These are phyloP conservation scores for Suillus placidus DNA, from an alignment of 768 basidiomycete species.

Conservation along the genomic window DNA sequence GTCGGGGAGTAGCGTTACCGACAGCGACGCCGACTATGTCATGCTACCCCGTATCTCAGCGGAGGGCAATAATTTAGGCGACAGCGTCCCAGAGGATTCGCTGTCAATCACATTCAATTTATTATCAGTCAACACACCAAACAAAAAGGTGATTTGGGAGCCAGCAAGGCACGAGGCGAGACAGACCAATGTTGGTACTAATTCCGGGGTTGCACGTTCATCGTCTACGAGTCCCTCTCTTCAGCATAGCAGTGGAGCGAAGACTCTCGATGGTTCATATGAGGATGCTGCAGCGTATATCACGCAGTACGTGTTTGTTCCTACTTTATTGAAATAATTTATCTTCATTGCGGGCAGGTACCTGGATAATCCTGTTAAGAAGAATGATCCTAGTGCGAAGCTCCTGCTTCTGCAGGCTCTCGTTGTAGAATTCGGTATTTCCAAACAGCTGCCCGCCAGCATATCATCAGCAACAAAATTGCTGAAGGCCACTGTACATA, in stretches of 20 bases:
- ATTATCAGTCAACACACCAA: conserved; percentile 18
- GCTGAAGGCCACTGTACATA: conserved; percentile 64
- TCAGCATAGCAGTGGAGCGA: conserved; percentile 13
- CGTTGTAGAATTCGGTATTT: conserved; percentile 75
- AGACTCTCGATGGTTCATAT: conserved; percentile 24
- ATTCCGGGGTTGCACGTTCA: not conserved
- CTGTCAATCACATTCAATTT: conserved; percentile 19
- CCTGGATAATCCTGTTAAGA: conserved; percentile 23
- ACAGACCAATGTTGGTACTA: not conserved
- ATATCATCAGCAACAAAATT: conserved; percentile 69
- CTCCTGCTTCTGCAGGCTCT: conserved; percentile 72
- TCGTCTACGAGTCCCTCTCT: conserved; percentile 11
- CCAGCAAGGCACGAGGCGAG: not conserved
- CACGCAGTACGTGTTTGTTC: conserved; percentile 21
- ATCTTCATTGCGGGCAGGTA: conserved; percentile 19
- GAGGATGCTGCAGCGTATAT: conserved; percentile 32
- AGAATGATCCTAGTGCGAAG: conserved; percentile 24
- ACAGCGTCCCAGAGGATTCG: conserved; percentile 16
- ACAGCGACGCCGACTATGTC: conserved; percentile 26
- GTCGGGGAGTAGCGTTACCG: conserved; percentile 10
- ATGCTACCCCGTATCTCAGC: conserved; percentile 15
- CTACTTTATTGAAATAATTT: not conserved
- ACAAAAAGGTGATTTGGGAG: not conserved
- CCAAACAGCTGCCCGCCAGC: conserved; percentile 53
- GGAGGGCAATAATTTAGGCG: not conserved